phyloP scores from a whole-genome alignment of 306 rosid species.

The Leucaena leucocephala region DNA sequence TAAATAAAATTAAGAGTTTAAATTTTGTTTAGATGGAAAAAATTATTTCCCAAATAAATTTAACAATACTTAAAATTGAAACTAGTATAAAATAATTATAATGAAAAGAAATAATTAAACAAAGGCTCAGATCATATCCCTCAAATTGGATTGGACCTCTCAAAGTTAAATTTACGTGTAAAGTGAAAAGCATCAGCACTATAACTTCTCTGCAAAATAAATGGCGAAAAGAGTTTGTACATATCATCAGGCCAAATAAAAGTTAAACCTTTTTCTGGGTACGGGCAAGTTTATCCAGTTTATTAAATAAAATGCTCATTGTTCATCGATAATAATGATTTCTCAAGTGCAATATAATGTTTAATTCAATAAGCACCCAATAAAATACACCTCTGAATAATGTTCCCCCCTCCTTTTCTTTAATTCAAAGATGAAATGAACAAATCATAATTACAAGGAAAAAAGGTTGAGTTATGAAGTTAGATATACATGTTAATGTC shows the following conservation, averaged over 20 bases:
- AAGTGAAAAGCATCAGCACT: constrained; percentile 38
- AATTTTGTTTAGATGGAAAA: neutral
- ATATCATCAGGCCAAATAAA: neutral
- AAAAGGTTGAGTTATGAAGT: neutral
- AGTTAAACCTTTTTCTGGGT: neutral
- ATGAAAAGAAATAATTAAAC: neutral
- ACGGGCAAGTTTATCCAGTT: neutral
- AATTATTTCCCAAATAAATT: neutral
- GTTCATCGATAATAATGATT: neutral
- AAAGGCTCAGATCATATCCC: neutral
- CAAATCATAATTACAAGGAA: neutral
- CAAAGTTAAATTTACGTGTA: constrained; percentile 38
- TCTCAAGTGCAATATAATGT: neutral
- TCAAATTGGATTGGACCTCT: constrained; percentile 20
- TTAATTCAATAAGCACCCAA: neutral
- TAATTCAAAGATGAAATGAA: neutral
- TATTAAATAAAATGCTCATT: neutral
- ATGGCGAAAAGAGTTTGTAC: neutral
- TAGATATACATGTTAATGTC: too few species aligned
- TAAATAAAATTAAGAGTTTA: neutral
- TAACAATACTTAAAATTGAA: neutral
- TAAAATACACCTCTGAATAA: neutral
- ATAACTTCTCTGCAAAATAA: neutral
- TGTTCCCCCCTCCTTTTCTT: neutral
- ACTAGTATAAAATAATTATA: neutral